Base-by-base conservation (phyloP, 2,329 filamentous ascomycete genomes). In the Dendryphion nanum region DNA sequence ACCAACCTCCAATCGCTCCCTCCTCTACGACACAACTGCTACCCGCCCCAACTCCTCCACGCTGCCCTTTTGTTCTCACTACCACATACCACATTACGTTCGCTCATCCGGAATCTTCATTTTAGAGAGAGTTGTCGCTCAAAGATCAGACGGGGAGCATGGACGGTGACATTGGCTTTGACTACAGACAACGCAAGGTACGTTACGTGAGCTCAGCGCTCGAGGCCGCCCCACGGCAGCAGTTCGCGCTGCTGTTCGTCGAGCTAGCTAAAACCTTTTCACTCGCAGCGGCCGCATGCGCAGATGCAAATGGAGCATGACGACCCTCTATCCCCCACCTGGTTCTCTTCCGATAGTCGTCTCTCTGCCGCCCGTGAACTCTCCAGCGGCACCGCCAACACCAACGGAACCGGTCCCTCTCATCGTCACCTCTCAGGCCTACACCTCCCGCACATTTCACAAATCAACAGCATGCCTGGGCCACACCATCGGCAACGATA, bases 111-210 rank as follows among this genome's bases (percentile, higher is more conserved):
- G n/a, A n/a, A n/a, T n/a, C n/a, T n/a, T n/a, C n/a, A n/a, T n/a
- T n/a, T n/a, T n/a, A n/a, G n/a, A n/a, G n/a, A n/a, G n/a, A n/a
- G n/a, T n/a, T n/a, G n/a, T n/a, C n/a, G n/a, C n/a, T n/a, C n/a
- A n/a, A n/a, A n/a, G n/a, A n/a, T n/a, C n/a, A n/a, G n/a, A n/a
- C n/a, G n/a, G 7, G 46, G 57, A 55, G 48, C 45, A 63, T 60
- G 55, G 61, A 61, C 29, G 47, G 41, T 42, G 49, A 53, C 31
- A 36, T 59, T 42, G 48, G 48, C 26, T 60, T 57, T 42, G 57
- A 57, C 40, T 63, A 53, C 40, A 48, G 51, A 47, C 57, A 57
- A 55, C 51, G 59, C 26, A 65, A 65, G 59, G 60, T 63, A 37
- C 48, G 58, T 52, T 36, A 41, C 15, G 33, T 19, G 33, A 12